These are phyloP conservation scores for Pseudocercospora cruenta DNA, from an alignment of 2,329 filamentous ascomycete genomes.

Conservation along the genomic window DNA sequence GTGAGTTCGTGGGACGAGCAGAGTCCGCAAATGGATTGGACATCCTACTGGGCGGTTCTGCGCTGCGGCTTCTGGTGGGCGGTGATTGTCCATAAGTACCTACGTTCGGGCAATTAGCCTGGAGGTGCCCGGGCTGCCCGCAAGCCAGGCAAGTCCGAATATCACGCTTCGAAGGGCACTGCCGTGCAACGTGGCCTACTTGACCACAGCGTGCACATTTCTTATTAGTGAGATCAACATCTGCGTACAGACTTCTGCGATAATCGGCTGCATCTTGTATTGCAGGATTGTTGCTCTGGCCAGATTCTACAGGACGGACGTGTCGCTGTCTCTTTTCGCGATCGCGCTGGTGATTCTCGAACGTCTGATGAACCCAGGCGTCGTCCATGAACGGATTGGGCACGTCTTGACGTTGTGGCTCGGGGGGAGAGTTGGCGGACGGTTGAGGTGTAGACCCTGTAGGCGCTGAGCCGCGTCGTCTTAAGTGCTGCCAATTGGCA, in stretches of 20 bases:
- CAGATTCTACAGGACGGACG: background rate
- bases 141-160: background rate
- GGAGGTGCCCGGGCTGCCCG: background rate
- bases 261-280: background rate
- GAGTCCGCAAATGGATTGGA: background rate
- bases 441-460: background rate
- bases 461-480: slow-evolving; percentile 18
- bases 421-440: background rate
- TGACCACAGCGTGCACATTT: slow-evolving; percentile 23
- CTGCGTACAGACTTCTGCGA: background rate
- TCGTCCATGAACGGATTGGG: slow-evolving; percentile 13
- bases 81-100: background rate
- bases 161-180: slow-evolving; percentile 11
- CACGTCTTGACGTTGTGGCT: slow-evolving; percentile 12
- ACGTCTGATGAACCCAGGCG: slow-evolving; percentile 17
- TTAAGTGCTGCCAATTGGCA: slow-evolving; percentile 34
- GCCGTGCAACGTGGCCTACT: slow-evolving; percentile 22
- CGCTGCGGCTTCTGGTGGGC: background rate
- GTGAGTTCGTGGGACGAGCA: background rate
- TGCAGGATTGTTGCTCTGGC: background rate
- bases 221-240: slow-evolving; percentile 4
- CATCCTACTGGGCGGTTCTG: background rate
- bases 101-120: background rate
- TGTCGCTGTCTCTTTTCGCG: slow-evolving; percentile 10
- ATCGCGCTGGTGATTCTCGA: slow-evolving; percentile 18